Evolutionary conservation across 768 basidiomycete species (phyloP), one percentile per base, ranked within the genome.

Genomic region (Tylopilus balloui): DNA sequence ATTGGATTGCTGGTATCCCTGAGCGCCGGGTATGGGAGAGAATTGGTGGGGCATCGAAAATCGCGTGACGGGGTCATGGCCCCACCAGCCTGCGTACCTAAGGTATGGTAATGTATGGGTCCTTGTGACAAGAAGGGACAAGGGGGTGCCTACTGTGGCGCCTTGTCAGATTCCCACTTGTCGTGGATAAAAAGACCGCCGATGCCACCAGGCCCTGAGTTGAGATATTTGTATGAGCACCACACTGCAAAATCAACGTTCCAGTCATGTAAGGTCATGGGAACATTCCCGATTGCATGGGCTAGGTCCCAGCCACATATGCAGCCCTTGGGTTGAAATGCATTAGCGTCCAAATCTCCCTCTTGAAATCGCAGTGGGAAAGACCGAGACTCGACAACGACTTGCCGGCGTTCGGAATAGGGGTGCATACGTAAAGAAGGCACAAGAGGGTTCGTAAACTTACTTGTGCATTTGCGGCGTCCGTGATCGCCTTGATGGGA

Each of bases 191-290:
- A 99, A 48, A 94, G 74, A 6, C 94, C 95, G n/a, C 82, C 96
- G 50, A 98, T 94, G n/a, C 88, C 92, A 19, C 95, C 95, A 11
- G 96, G 93, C 6, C 95, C 92, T 15, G 93, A 87, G 71, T 97
- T 98, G 51, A 97, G 79, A 66, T 97, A 99, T 71, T 90, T 98
- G 78, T 98, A 99, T 27, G 92, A 88, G 68, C 96, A 99, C 92
- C 95, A 98, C 29, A 94, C 94, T 3, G 95, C 96, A 65, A 97
- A 98, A 68, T 99, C 96, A 58, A 91, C 87, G 56, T 80, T 74
- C 95, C 96, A 99, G 51, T 92, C 88, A 66, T 95, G 91, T 55
- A 99, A 73, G 41, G 79, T 74, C 58, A 95, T 69, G 31, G 90
- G 88, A 29, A 98, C 91, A 68, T 99, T 99, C 41, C 95, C 96